Conservation (phyloP, 768 basidiomycete genomes). For the Pleurotus pulmonarius region DNA sequence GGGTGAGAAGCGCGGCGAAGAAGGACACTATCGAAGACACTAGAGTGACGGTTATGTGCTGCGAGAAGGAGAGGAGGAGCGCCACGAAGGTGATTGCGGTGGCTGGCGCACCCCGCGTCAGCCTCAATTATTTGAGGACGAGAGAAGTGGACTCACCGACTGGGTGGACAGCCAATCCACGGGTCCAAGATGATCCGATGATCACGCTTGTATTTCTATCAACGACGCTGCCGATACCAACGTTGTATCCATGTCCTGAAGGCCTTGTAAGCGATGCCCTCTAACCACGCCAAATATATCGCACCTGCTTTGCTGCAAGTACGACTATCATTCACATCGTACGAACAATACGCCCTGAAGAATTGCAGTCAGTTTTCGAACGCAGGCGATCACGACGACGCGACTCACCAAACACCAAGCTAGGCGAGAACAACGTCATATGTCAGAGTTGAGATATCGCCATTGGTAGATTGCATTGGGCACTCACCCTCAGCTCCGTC, state of each 20-base stretch:
- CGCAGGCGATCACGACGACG: background rate
- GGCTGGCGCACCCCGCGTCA: constrained; percentile 23
- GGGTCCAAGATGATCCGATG: constrained; percentile 62
- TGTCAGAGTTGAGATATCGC: constrained; percentile 6
- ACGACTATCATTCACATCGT: constrained; percentile 35
- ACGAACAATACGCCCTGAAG: constrained; percentile 63
- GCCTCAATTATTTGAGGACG: background rate
- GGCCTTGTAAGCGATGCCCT: background rate
- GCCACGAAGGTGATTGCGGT: constrained; percentile 61
- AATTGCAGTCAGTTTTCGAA: background rate
- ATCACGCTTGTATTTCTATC: constrained; percentile 31
- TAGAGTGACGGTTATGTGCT: constrained; percentile 53
- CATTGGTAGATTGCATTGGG: background rate
- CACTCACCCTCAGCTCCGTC: constrained; percentile 52
- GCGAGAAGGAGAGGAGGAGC: constrained; percentile 56
- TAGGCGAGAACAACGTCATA: constrained; percentile 19
- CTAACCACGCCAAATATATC: background rate
- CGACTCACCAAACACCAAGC: constrained; percentile 69
- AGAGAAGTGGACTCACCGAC: constrained; percentile 47
- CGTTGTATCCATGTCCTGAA: constrained; percentile 54
- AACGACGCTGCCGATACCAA: constrained; percentile 32
- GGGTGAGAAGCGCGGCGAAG: constrained; percentile 62
- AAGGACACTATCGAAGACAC: constrained; percentile 61
- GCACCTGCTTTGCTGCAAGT: constrained; percentile 48
- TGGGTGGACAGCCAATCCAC: constrained; percentile 71